Percentiles rank a stretch among this genome's conserved stretches.
These are phyloP conservation scores for Chlorella sp. DNA, from an alignment of 139 green algal genomes.

Conservation along the genomic window DNA sequence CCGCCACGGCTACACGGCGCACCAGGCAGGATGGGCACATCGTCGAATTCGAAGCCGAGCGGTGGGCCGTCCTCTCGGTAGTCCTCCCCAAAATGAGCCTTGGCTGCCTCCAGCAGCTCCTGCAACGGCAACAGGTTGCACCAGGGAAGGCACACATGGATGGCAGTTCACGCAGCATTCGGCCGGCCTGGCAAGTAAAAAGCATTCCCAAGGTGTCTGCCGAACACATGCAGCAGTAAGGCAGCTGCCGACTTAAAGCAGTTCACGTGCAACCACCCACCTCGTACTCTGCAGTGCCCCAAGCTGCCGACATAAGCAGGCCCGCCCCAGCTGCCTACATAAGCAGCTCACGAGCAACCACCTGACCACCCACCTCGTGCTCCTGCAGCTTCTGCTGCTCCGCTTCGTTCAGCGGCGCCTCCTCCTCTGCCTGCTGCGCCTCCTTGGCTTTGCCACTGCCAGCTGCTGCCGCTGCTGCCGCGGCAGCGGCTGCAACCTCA, in stretches of 20 bases:
- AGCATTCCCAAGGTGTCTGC: background rate
- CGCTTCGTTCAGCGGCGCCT: conserved; percentile 6
- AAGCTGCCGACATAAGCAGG: background rate
- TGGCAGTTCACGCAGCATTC: too few species aligned
- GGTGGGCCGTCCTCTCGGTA: conserved; percentile 74
- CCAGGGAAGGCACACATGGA: background rate
- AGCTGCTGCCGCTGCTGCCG: background rate
- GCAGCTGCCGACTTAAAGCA: too few species aligned
- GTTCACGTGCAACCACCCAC: too few species aligned
- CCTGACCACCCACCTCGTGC: background rate
- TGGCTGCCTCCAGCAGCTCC: conserved; percentile 61
- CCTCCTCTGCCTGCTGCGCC: background rate
- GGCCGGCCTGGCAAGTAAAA: background rate
- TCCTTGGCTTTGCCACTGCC: background rate
- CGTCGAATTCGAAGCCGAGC: conserved; percentile 72
- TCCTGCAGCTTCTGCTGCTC: conserved; percentile 15
- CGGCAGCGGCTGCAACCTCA: background rate
- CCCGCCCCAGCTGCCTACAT: too few species aligned
- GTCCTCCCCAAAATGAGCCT: conserved; percentile 50
- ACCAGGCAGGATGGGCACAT: background rate
- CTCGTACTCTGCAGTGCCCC: background rate
- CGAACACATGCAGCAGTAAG: background rate
- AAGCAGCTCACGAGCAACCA: too few species aligned
- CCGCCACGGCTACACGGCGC: too few species aligned
- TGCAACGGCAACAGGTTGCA: background rate